Conservation (phyloP, 2,329 filamentous ascomycete species). For the Lasiodiplodia citricola region DNA sequence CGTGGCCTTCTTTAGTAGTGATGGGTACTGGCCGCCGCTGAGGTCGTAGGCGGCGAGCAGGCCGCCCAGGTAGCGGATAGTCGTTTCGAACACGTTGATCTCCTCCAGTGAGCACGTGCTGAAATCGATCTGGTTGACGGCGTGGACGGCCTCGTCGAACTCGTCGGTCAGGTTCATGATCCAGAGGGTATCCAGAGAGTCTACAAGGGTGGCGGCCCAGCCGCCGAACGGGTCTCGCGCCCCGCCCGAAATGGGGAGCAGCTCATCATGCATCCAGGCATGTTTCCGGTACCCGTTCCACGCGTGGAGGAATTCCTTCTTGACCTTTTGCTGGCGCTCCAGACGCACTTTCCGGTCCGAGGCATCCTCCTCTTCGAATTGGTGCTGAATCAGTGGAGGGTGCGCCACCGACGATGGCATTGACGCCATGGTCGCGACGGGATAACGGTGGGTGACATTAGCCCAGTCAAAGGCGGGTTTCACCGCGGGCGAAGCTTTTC, state of each 20-base stretch:
- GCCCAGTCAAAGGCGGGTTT: slow-evolving; percentile 44
- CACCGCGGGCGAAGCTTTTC: not conserved
- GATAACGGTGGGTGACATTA: slow-evolving; percentile 46
- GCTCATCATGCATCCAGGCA: slow-evolving; percentile 55
- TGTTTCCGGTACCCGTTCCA: slow-evolving; percentile 52
- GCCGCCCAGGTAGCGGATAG: slow-evolving; percentile 49
- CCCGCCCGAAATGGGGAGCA: slow-evolving; percentile 48
- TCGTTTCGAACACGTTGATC: slow-evolving; percentile 59
- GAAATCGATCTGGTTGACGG: slow-evolving; percentile 53
- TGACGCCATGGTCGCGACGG: slow-evolving; percentile 41
- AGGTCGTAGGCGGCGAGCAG: slow-evolving; percentile 46
- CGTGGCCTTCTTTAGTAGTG: slow-evolving; percentile 43
- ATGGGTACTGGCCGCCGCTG: slow-evolving; percentile 36
- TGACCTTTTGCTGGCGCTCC: slow-evolving; percentile 45
- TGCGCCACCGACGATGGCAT: slow-evolving; percentile 43
- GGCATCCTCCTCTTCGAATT: slow-evolving; percentile 44
- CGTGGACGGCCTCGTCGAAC: slow-evolving; percentile 53
- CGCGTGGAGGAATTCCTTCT: slow-evolving; percentile 47
- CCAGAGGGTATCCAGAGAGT: slow-evolving; percentile 52
- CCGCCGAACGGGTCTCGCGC: slow-evolving; percentile 52
- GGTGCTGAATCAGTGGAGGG: slow-evolving; percentile 49
- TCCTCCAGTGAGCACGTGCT: slow-evolving; percentile 44
- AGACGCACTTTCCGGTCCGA: slow-evolving; percentile 35
- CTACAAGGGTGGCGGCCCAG: slow-evolving; percentile 55
- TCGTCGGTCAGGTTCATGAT: slow-evolving; percentile 56